Base-by-base conservation (phyloP, 495 filamentous ascomycete genomes). In the Annulohypoxylon stygium region DNA sequence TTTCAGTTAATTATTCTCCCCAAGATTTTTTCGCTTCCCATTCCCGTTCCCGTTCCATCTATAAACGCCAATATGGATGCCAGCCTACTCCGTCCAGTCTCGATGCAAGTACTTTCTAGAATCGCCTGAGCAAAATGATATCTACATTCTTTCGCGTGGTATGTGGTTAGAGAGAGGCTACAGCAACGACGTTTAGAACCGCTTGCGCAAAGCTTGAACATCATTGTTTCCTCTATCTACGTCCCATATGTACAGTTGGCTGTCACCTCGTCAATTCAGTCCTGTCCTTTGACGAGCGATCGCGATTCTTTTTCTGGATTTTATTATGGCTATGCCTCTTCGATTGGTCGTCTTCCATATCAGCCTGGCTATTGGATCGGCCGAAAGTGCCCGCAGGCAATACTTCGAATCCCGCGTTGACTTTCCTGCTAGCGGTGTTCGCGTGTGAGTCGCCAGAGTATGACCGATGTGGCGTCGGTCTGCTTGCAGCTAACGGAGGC, bases 341-440 rank as follows among this genome's bases (percentile, higher is more conserved):
- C 20, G 62, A 4, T 9, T 60, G 58, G 45, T 12, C 47, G 2
- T 71, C 74, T 36, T 74, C 75, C 37, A 67, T 47, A 4, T 73
- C 70, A 14, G 20, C 36, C 20, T 71, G 61, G 54, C 70, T 68
- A 26, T 70, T 61, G 4, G 70, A 53, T 12, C 63, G 64, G 7
- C 76, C 73, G 66, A 84, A 83, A 2, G 86, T 90, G 16, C 89
- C 90, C 14, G 88, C 88, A 30, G 83, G 83, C 0, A 91, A 76
- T 43, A 91, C 81, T 73, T 90, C 86, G 67, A 91, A 91, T 4
- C 89, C 89, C 9, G 85, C 83, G 67, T 91, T 91, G 14, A 90
- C 86, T 66, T 84, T 87, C 14, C 90, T 83, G 1, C 87, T 68
- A 6, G 72, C 57, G 18, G 75, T 80, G 50, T 86, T 84, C 9